Evolutionary conservation across 768 basidiomycete species (phyloP).

Genomic region (Gymnopilus junonius): DNA sequence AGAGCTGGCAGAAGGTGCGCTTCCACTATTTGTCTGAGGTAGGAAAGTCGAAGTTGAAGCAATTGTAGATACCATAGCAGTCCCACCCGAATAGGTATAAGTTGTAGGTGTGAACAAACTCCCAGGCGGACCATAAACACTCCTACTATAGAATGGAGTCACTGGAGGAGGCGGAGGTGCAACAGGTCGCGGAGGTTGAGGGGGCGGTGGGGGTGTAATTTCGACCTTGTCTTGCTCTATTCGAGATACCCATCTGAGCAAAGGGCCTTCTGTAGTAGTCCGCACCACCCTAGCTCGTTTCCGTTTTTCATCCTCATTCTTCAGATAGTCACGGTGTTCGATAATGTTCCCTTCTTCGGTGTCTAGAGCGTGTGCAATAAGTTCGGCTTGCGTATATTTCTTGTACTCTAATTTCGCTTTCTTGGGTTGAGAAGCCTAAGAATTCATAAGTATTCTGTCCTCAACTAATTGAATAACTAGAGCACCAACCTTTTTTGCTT

Average conservation of each 20-base stretch:
- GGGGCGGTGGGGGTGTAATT: constrained; percentile 37
- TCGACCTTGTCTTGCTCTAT: constrained; percentile 60
- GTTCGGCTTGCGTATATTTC: constrained; percentile 76
- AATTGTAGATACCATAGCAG: constrained; percentile 16
- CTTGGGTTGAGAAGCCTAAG: constrained; percentile 64
- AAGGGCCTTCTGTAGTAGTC: constrained; percentile 60
- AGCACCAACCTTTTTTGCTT: constrained; percentile 59
- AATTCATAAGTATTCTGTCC: not conserved
- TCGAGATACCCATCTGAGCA: constrained; percentile 74
- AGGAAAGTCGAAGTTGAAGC: constrained; percentile 9
- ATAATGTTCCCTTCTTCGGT: constrained; percentile 85
- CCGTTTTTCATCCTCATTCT: constrained; percentile 83
- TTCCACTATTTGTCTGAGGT: not conserved
- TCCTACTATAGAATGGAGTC: constrained; percentile 18
- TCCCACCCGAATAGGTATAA: constrained; percentile 25
- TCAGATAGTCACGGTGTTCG: constrained; percentile 80
- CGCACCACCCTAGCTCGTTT: constrained; percentile 68
- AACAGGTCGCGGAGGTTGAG: constrained; percentile 20
- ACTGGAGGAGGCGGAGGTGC: constrained; percentile 14
- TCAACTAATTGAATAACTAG: not conserved
- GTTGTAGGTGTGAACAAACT: constrained; percentile 30
- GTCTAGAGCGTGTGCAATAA: constrained; percentile 82
- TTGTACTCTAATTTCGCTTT: constrained; percentile 58
- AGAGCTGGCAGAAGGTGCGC: constrained; percentile 9
- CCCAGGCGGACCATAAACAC: constrained; percentile 28